These are phyloP conservation scores for Arthromyces matolae DNA, from an alignment of 768 basidiomycete genomes.

Conservation along the genomic window DNA sequence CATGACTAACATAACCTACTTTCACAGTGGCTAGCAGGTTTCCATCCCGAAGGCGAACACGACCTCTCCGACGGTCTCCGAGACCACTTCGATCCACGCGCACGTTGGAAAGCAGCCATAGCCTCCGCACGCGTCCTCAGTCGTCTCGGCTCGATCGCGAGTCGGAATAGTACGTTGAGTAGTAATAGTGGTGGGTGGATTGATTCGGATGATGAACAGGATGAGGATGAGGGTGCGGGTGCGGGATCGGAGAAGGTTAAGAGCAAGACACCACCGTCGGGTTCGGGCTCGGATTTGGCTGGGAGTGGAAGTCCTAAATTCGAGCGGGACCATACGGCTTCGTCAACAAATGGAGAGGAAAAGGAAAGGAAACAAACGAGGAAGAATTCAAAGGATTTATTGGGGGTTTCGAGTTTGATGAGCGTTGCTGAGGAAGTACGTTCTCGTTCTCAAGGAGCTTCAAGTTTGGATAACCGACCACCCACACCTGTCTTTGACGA, in stretches of 20 bases:
- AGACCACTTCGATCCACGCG: constrained; percentile 76
- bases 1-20: background rate
- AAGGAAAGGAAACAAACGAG: constrained; percentile 19
- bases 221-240: constrained; percentile 11
- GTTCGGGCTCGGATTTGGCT: too few relatives aligned
- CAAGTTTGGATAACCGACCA: background rate
- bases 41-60: constrained; percentile 62
- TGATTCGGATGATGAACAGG: constrained; percentile 30
- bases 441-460: too few relatives aligned
- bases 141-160: constrained; percentile 30
- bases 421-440: background rate
- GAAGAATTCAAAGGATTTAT: constrained; percentile 9
- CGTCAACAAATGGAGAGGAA: constrained; percentile 22
- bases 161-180: constrained; percentile 22
- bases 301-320: too few relatives aligned
- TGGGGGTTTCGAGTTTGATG: constrained; percentile 1
- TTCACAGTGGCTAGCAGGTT: constrained; percentile 68
- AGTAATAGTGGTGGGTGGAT: constrained; percentile 30
- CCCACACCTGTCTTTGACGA: constrained; percentile 1
- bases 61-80: constrained; percentile 73
- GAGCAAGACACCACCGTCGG: too few relatives aligned
- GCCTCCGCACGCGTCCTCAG: constrained; percentile 40
- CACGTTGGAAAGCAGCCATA: constrained; percentile 74
- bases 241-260: constrained; percentile 30
- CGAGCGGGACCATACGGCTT: too few relatives aligned